Evolutionary conservation across 371 early-diverging fungal species (phyloP).

Genomic region (Dichotomocladium elegans): DNA sequence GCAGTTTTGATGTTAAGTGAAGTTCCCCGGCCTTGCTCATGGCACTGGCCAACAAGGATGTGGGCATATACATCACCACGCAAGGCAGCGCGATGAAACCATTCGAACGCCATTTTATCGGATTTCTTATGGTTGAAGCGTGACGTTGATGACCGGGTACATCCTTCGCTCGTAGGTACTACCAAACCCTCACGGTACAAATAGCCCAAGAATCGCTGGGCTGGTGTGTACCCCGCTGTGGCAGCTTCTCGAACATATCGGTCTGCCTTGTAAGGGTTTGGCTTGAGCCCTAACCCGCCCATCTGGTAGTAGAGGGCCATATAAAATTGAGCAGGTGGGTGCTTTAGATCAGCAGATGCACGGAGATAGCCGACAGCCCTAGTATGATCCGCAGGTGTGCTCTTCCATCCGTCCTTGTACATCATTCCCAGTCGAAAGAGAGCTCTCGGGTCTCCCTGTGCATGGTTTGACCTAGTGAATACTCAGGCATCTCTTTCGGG

Average conservation of each 20-base stretch:
- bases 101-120: conserved; percentile 51
- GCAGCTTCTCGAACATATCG: conserved; percentile 31
- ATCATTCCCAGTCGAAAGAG: conserved; percentile 35
- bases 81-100: conserved; percentile 63
- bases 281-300: conserved; percentile 23
- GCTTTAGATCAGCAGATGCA: conserved; percentile 21
- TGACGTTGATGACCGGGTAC: too few relatives aligned
- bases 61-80: conserved; percentile 61
- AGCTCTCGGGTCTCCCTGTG: conserved; percentile 32
- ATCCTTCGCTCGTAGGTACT: too few relatives aligned
- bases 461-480: neutral
- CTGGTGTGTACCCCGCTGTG: conserved; percentile 26
- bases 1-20: conserved; percentile 41
- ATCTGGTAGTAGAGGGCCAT: conserved; percentile 36
- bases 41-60: conserved; percentile 67
- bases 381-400: too few relatives aligned
- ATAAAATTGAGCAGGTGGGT: conserved; percentile 26
- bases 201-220: conserved; percentile 40
- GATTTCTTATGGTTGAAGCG: conserved; percentile 43
- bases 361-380: conserved; percentile 22
- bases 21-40: conserved; percentile 69
- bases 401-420: conserved; percentile 31
- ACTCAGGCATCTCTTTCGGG: neutral
- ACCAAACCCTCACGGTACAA: conserved; percentile 34
- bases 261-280: conserved; percentile 27